phyloP scores from a whole-genome alignment of 2,329 filamentous ascomycete species.

The Calonectria henricotiae region DNA sequence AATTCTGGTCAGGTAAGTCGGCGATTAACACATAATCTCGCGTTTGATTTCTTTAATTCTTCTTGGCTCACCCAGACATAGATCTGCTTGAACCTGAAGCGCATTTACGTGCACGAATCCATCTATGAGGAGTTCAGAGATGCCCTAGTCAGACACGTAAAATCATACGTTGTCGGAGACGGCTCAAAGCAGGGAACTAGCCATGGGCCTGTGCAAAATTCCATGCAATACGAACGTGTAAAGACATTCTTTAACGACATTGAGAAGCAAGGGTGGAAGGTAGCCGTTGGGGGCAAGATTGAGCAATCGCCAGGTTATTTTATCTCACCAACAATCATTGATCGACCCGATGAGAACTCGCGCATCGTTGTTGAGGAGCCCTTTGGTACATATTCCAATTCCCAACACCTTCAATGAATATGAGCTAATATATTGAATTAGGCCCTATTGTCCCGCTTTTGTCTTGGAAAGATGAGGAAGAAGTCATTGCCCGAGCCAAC shows the following conservation, averaged over 20 bases:
- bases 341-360: conserved; percentile 72
- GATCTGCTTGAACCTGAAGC: conserved; percentile 65
- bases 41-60: background rate
- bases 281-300: conserved; percentile 57
- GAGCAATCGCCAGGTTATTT: conserved; percentile 65
- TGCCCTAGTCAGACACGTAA: conserved; percentile 55
- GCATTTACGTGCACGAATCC: conserved; percentile 74
- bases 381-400: conserved; percentile 53
- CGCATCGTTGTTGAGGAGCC: conserved; percentile 72
- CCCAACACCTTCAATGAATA: no score
- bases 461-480: conserved; percentile 74
- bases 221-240: conserved; percentile 75
- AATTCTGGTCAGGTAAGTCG: conserved; percentile 64
- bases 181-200: conserved; percentile 57
- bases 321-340: conserved; percentile 72
- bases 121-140: conserved; percentile 72
- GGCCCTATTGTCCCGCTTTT: conserved; percentile 75
- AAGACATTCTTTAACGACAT: conserved; percentile 67
- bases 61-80: background rate
- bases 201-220: conserved; percentile 76
- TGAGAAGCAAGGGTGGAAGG: conserved; percentile 61
- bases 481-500: conserved; percentile 73
- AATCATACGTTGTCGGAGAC: conserved; percentile 66
- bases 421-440: background rate
- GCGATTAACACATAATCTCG: background rate